Conservation (phyloP, 1,139 yeast species). For the Pichia sp. region DNA sequence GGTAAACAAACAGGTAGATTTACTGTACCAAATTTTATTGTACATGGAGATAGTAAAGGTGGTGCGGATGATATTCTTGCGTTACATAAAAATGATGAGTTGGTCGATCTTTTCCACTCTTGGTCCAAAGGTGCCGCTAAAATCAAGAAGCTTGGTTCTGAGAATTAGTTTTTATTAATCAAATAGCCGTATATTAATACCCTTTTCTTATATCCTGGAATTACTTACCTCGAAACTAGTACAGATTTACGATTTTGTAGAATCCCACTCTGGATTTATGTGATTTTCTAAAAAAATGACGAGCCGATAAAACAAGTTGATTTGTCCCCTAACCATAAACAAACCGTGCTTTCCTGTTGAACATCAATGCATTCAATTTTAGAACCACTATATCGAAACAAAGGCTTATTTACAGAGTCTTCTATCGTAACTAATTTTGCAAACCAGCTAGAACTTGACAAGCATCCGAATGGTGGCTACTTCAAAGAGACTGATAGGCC, state of each 20-base stretch:
- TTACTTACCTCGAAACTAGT: too few species aligned
- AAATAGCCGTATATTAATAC: constrained; percentile 37
- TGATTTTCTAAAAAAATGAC: too few species aligned
- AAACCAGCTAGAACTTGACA: constrained; percentile 27
- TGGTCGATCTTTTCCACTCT: constrained; percentile 40
- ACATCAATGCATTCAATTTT: constrained; percentile 8
- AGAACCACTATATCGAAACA: constrained; percentile 17
- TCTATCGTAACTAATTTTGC: constrained; percentile 12
- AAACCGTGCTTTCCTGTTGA: too few species aligned
- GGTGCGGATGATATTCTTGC: constrained; percentile 73
- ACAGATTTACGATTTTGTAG: too few species aligned
- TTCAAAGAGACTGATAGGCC: constrained; percentile 45
- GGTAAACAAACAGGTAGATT: constrained; percentile 50
- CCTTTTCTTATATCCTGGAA: too few species aligned
- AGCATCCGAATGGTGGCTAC: constrained; percentile 45
- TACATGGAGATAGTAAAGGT: constrained; percentile 60
- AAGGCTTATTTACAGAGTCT: constrained; percentile 9
- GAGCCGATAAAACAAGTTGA: too few species aligned
- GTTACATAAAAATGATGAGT: constrained; percentile 49
- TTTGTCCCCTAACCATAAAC: too few species aligned
- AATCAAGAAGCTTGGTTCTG: constrained; percentile 39
- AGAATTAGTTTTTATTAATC: constrained; percentile 16
- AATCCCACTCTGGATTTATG: too few species aligned
- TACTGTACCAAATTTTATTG: constrained; percentile 67
- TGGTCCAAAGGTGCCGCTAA: constrained; percentile 61